Evolutionary conservation across 1,284 basidiomycete species (phyloP).

Genomic region (Boletus mariae): DNA sequence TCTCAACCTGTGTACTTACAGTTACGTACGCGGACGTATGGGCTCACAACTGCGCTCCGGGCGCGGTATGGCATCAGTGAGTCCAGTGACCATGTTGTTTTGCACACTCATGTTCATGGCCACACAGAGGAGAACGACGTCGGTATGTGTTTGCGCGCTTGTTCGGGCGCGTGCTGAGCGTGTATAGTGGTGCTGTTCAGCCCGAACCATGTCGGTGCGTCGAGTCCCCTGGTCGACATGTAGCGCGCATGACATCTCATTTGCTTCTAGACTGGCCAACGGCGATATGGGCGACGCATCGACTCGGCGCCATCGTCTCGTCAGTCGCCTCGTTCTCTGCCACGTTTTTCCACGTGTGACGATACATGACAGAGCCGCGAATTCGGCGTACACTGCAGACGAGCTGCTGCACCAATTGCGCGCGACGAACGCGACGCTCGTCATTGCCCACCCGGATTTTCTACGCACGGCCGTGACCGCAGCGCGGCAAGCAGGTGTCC

Average conservation of each 20-base stretch:
- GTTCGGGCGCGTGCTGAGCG: slow-evolving; percentile 4
- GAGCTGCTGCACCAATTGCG: slow-evolving; percentile 65
- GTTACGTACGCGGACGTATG: slow-evolving; percentile 50
- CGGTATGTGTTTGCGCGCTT: slow-evolving; percentile 41
- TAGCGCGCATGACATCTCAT: too few relatives aligned
- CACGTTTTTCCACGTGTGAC: not conserved
- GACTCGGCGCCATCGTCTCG: slow-evolving; percentile 66
- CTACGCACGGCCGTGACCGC: slow-evolving; percentile 53
- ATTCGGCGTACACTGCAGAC: slow-evolving; percentile 64
- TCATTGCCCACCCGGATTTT: slow-evolving; percentile 57
- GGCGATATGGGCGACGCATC: slow-evolving; percentile 66
- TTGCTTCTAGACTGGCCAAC: slow-evolving; percentile 58
- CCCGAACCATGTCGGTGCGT: slow-evolving; percentile 63
- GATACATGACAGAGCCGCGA: slow-evolving; percentile 39
- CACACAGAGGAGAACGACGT: slow-evolving; percentile 36
- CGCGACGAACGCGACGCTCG: slow-evolving; percentile 49
- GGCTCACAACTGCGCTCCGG: slow-evolving; percentile 60
- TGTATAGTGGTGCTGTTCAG: slow-evolving; percentile 61
- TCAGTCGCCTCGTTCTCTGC: slow-evolving; percentile 28
- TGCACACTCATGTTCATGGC: not conserved
- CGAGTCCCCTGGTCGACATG: slow-evolving; percentile 8
- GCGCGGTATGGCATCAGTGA: slow-evolving; percentile 56
- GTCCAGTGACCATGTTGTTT: slow-evolving; percentile 12
- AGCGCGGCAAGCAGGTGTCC: slow-evolving; percentile 49
- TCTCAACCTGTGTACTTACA: slow-evolving; percentile 18